These are phyloP conservation scores for Larix kaempferi DNA, from an alignment of 75 land plant genomes.

Conservation along the genomic window DNA sequence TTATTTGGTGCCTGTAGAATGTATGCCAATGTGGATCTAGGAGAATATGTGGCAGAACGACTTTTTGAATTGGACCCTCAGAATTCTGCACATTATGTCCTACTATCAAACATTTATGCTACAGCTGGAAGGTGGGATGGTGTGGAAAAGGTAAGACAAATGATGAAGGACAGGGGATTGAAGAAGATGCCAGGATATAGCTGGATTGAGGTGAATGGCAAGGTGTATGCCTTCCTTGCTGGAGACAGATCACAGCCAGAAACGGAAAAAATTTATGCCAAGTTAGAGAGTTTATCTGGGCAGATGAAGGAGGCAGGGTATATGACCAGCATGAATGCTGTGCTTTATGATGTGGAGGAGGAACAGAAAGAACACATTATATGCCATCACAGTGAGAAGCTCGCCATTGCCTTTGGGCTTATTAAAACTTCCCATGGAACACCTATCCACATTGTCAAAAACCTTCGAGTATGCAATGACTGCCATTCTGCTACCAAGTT, in stretches of 20 bases:
- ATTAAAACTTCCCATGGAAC: conserved; percentile 7
- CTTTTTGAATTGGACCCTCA: conserved; percentile 14
- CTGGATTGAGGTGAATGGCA: conserved; percentile 21
- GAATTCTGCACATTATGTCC: conserved; percentile 19
- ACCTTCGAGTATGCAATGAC: conserved; percentile 41
- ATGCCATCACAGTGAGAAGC: background rate
- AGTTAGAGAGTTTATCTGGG: conserved; percentile 14
- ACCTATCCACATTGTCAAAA: conserved; percentile 26
- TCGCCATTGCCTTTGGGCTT: conserved; percentile 25
- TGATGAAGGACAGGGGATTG: conserved; percentile 10
- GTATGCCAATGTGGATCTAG: conserved; percentile 2
- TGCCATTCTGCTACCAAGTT: conserved; percentile 41
- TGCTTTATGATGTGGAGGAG: background rate
- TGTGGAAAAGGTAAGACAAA: conserved; percentile 17
- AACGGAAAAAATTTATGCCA: conserved; percentile 13
- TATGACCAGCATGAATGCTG: background rate
- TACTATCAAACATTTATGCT: conserved; percentile 27
- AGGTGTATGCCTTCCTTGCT: conserved; percentile 14
- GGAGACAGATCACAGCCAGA: conserved; percentile 14
- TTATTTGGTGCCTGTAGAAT: conserved; percentile 14
- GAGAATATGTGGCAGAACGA: conserved; percentile 8
- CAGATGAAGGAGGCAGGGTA: conserved; percentile 20
- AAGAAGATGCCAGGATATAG: conserved; percentile 23
- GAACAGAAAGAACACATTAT: conserved; percentile 5
- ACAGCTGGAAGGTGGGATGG: conserved; percentile 11